These are phyloP conservation scores for Cytospora schulzeri DNA, from an alignment of 2,329 filamentous ascomycete species.

Conservation along the genomic window DNA sequence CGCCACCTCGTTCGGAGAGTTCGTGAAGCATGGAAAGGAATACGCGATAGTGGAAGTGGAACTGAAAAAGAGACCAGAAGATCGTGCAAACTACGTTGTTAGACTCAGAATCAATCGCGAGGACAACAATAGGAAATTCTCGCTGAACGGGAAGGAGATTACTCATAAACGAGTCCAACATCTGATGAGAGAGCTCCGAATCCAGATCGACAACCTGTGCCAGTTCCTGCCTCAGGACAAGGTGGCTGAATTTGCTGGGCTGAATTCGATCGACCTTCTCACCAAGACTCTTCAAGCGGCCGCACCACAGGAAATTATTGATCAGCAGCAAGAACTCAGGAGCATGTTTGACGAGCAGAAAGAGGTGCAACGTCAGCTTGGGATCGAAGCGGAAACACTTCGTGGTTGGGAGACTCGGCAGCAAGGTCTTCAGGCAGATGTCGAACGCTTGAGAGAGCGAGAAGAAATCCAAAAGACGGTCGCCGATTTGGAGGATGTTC, in stretches of 20 bases:
- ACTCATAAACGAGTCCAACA: constrained; percentile 66
- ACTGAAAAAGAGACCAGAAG: constrained; percentile 65
- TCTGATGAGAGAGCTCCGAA: constrained; percentile 72
- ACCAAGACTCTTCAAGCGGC: constrained; percentile 86
- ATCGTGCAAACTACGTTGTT: constrained; percentile 70
- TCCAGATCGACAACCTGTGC: constrained; percentile 96
- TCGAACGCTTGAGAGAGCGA: constrained; percentile 79
- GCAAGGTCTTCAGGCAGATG: constrained; percentile 73
- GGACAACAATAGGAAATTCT: constrained; percentile 80
- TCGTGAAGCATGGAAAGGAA: constrained; percentile 84
- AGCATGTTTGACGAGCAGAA: constrained; percentile 70
- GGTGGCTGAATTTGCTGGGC: constrained; percentile 87
- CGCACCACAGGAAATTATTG: constrained; percentile 76
- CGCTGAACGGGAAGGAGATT: constrained; percentile 67
- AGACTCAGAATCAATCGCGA: constrained; percentile 77
- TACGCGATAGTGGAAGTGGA: constrained; percentile 89
- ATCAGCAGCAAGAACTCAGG: constrained; percentile 77
- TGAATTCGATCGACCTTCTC: constrained; percentile 79
- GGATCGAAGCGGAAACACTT: constrained; percentile 64
- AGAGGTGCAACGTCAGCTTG: constrained; percentile 58
- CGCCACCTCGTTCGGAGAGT: constrained; percentile 82
- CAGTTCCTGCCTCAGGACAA: constrained; percentile 96
- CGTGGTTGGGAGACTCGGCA: constrained; percentile 73
- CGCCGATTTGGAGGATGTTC: constrained; percentile 63
- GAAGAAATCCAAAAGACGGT: constrained; percentile 67